These are phyloP conservation scores for Fusarium xylarioides DNA, from an alignment of 2,329 filamentous ascomycete genomes.

Conservation along the genomic window DNA sequence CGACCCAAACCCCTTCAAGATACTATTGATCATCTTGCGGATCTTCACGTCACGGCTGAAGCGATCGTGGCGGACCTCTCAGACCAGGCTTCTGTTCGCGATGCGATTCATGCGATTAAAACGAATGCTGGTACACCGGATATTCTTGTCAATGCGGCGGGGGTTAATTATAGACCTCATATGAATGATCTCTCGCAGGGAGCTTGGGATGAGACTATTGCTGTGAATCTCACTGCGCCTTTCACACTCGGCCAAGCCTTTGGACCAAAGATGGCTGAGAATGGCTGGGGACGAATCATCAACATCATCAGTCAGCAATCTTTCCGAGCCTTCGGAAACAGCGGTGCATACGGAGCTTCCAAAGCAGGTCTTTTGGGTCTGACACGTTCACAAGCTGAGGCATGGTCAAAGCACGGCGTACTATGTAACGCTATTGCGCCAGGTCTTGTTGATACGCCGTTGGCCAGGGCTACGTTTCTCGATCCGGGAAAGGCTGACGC, in stretches of 20 bases:
- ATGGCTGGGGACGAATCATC: constrained; percentile 47
- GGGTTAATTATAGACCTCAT: constrained; percentile 43
- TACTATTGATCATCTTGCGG: constrained; percentile 36
- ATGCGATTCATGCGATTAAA: constrained; percentile 32
- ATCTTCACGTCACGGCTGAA: constrained; percentile 39
- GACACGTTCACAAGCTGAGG: constrained; percentile 48
- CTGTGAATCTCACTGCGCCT: constrained; percentile 47
- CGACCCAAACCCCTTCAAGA: constrained; percentile 37
- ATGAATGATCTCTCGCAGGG: constrained; percentile 42
- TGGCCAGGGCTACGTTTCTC: constrained; percentile 35
- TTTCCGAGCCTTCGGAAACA: constrained; percentile 46
- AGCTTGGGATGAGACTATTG: constrained; percentile 45
- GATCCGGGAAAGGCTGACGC: constrained; percentile 32
- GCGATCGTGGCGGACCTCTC: constrained; percentile 31
- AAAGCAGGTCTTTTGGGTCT: constrained; percentile 46
- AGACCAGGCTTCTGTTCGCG: constrained; percentile 23
- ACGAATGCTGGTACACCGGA: constrained; percentile 40
- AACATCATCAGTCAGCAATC: constrained; percentile 48
- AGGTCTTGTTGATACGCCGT: constrained; percentile 44
- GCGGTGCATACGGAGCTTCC: constrained; percentile 47
- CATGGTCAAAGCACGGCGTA: constrained; percentile 47
- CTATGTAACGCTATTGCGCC: constrained; percentile 48
- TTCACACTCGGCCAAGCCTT: constrained; percentile 47
- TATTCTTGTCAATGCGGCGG: constrained; percentile 48
- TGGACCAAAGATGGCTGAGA: constrained; percentile 45